Percentiles rank a stretch among this genome's conserved stretches.
phyloP scores from a whole-genome alignment of 1,284 basidiomycete species.

The Pholiota adiposa region DNA sequence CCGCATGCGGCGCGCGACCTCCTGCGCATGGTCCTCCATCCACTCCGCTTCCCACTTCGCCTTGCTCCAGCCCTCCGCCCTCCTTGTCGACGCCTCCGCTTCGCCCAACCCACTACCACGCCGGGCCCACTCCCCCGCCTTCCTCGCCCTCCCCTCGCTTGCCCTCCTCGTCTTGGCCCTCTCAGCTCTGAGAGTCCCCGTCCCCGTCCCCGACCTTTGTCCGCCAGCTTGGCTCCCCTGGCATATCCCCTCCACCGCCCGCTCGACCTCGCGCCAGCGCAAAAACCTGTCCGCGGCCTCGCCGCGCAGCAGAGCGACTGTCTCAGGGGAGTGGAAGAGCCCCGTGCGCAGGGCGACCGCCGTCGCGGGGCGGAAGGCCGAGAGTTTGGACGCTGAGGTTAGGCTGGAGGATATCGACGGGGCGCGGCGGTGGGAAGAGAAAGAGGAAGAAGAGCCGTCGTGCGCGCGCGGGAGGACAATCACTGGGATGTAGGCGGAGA shows the following conservation, averaged over 20 bases:
- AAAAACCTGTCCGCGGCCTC: constrained; percentile 73
- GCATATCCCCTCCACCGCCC: constrained; percentile 39
- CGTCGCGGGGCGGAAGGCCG: constrained; percentile 56
- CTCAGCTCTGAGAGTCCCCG: too few relatives aligned
- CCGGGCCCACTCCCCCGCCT: too few relatives aligned
- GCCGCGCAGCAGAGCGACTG: constrained; percentile 53
- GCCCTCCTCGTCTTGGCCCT: too few relatives aligned
- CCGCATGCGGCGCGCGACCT: constrained; percentile 53
- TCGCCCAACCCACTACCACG: not conserved
- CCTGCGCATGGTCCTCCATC: constrained; percentile 57
- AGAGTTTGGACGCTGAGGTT: constrained; percentile 39
- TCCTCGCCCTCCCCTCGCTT: too few relatives aligned
- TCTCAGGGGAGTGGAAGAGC: constrained; percentile 65
- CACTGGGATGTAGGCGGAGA: constrained; percentile 61
- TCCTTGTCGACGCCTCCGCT: not conserved
- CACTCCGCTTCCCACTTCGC: constrained; percentile 66
- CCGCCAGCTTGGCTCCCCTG: constrained; percentile 4
- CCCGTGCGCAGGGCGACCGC: constrained; percentile 55
- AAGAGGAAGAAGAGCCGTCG: too few relatives aligned
- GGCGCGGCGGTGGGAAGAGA: too few relatives aligned
- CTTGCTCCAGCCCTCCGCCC: constrained; percentile 53
- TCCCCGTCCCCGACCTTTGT: constrained; percentile 26
- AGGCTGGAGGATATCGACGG: too few relatives aligned
- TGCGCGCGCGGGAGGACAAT: constrained; percentile 52
- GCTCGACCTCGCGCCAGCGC: constrained; percentile 70